phyloP scores from a whole-genome alignment of 208 protist genomes.

The Sergeia podlipaevii region DNA sequence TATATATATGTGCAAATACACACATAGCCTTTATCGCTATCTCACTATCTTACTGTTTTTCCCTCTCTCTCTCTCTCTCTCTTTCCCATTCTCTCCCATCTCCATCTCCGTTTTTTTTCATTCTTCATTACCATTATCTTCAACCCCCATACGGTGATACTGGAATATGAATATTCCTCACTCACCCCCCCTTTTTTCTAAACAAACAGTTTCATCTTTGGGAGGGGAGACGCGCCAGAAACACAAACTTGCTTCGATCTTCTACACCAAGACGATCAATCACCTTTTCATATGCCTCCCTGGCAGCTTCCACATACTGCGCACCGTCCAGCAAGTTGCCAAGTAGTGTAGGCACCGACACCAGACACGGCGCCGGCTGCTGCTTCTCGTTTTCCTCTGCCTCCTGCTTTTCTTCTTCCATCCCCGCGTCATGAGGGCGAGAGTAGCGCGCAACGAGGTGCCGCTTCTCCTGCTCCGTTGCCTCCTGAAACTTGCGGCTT shows the following conservation, averaged over 20 bases:
- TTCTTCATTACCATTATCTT: neutral
- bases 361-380: neutral
- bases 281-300: constrained; percentile 36
- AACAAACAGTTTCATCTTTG: neutral
- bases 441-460: constrained; percentile 17
- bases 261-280: constrained; percentile 17
- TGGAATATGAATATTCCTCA: neutral
- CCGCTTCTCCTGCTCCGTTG: constrained; percentile 29
- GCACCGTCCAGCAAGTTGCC: constrained; percentile 54
- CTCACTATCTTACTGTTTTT: too few relatives aligned
- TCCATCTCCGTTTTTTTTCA: constrained; percentile 8
- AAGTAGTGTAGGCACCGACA: constrained; percentile 54
- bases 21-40: too few relatives aligned
- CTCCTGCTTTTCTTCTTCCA: neutral
- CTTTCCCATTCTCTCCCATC: constrained; percentile 8
- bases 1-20: too few relatives aligned
- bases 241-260: constrained; percentile 9
- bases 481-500: constrained; percentile 29
- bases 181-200: neutral
- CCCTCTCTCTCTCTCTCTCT: too few relatives aligned
- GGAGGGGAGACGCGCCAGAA: constrained; percentile 28
- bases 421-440: neutral
- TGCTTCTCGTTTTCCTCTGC: neutral
- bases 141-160: neutral
- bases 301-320: constrained; percentile 37